Conservation (phyloP, 768 basidiomycete genomes). For the Amanita pallidorosea region DNA sequence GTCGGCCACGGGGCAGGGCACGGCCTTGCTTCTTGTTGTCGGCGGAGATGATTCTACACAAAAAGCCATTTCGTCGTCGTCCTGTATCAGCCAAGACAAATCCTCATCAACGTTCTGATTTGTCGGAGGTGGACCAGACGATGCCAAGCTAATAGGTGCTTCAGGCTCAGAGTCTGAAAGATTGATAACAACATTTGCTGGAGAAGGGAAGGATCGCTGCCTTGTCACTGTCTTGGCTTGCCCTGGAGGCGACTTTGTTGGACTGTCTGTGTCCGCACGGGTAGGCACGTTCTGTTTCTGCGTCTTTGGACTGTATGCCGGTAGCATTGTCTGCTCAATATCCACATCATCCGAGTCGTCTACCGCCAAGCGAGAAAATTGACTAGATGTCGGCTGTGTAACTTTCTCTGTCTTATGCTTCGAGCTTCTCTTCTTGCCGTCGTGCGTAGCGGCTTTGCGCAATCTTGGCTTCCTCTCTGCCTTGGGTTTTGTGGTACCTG, state of each 20-base stretch:
- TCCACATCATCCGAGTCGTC: slow-evolving; percentile 50
- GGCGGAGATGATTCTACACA: slow-evolving; percentile 31
- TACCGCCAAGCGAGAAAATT: slow-evolving; percentile 31
- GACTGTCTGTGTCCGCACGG: not conserved
- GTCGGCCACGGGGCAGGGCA: not conserved
- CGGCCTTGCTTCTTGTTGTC: not conserved
- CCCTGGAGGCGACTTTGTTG: not conserved
- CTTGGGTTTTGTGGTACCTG: slow-evolving; percentile 17
- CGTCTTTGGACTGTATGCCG: not conserved
- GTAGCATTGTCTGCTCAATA: slow-evolving; percentile 24
- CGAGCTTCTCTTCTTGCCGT: slow-evolving; percentile 6
- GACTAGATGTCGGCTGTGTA: slow-evolving; percentile 21
- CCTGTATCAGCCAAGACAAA: slow-evolving; percentile 58
- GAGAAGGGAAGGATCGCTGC: not conserved
- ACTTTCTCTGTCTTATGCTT: slow-evolving; percentile 5
- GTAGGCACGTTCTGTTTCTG: not conserved
- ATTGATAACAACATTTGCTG: slow-evolving; percentile 12
- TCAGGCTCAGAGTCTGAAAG: slow-evolving; percentile 15
- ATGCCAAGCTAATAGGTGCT: not conserved
- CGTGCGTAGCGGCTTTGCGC: slow-evolving; percentile 33
- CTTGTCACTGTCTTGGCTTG: not conserved
- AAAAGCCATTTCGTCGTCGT: slow-evolving; percentile 49
- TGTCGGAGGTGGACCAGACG: not conserved
- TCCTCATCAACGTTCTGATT: slow-evolving; percentile 19
- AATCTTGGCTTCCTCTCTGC: slow-evolving; percentile 22